Percentiles rank a stretch among this genome's conserved stretches.
Evolutionary conservation across 768 basidiomycete genomes (phyloP).

Genomic region (Sarcodon aspratus): DNA sequence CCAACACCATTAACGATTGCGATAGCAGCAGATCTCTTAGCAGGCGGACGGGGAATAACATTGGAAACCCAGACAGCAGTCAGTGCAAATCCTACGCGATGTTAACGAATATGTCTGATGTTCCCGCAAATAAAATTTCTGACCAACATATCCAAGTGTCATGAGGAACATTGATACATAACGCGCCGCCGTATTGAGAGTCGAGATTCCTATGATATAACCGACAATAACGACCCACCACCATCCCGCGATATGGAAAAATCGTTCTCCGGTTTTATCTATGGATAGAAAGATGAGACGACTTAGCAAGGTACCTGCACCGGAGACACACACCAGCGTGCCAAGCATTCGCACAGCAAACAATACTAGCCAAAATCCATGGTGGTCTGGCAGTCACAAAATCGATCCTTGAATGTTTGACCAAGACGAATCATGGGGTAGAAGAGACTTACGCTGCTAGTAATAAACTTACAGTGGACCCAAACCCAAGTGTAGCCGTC

Average conservation of each 20-base stretch:
- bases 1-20: slow-evolving; percentile 53
- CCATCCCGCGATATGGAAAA: slow-evolving; percentile 43
- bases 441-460: slow-evolving; percentile 40
- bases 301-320: neutral
- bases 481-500: slow-evolving; percentile 49
- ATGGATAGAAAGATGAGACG: neutral
- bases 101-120: neutral
- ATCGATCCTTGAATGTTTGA: neutral
- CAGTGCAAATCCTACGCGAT: slow-evolving; percentile 23
- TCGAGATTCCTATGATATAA: slow-evolving; percentile 48
- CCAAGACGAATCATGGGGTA: neutral
- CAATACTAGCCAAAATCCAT: slow-evolving; percentile 44
- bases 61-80: slow-evolving; percentile 56
- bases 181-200: slow-evolving; percentile 37
- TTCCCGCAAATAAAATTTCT: neutral
- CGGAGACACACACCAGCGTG: slow-evolving; percentile 28
- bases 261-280: slow-evolving; percentile 54
- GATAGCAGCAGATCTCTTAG: slow-evolving; percentile 43
- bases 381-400: slow-evolving; percentile 33
- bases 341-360: slow-evolving; percentile 42
- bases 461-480: slow-evolving; percentile 45
- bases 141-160: slow-evolving; percentile 40
- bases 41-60: slow-evolving; percentile 46
- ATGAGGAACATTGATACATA: slow-evolving; percentile 57
- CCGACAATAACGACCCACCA: slow-evolving; percentile 55